phyloP scores from a whole-genome alignment of 164 flowering plant genomes.

The Vitis rupestris region DNA sequence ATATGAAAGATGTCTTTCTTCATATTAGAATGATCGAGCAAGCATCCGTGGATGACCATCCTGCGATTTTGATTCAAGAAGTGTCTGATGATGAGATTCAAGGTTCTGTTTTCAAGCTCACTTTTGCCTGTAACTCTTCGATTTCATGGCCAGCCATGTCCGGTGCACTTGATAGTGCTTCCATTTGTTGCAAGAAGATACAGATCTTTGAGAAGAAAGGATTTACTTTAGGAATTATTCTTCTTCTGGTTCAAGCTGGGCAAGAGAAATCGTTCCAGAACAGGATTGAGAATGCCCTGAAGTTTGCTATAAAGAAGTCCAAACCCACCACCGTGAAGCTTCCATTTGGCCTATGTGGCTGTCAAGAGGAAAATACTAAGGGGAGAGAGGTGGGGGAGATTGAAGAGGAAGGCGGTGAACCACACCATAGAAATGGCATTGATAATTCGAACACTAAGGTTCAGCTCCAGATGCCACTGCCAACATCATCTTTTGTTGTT shows the following conservation, averaged over 20 bases:
- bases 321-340: conserved; percentile 65
- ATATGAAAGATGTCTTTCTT: conserved; percentile 89
- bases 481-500: conserved; percentile 46
- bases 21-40: conserved; percentile 84
- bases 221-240: conserved; percentile 61
- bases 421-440: conserved; percentile 29
- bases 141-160: conserved; percentile 84
- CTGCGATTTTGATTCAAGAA: conserved; percentile 73
- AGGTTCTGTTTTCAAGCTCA: conserved; percentile 61
- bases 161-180: conserved; percentile 61
- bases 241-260: conserved; percentile 54
- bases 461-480: conserved; percentile 56
- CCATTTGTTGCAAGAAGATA: conserved; percentile 82
- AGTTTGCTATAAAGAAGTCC: conserved; percentile 61
- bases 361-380: conserved; percentile 69
- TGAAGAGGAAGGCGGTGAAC: conserved; percentile 50
- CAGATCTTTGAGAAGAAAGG: conserved; percentile 94
- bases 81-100: conserved; percentile 47
- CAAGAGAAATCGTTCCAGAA: conserved; percentile 62
- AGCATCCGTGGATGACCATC: conserved; percentile 58
- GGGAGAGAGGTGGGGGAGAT: conserved; percentile 50
- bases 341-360: conserved; percentile 91
- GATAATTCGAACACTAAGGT: conserved; percentile 38
- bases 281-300: conserved; percentile 65
- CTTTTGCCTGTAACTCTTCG: conserved; percentile 79